Percentiles rank a stretch among this genome's conserved stretches.
Conservation (phyloP, 2,329 filamentous ascomycete species). For the Achaetomium macrosporum region DNA sequence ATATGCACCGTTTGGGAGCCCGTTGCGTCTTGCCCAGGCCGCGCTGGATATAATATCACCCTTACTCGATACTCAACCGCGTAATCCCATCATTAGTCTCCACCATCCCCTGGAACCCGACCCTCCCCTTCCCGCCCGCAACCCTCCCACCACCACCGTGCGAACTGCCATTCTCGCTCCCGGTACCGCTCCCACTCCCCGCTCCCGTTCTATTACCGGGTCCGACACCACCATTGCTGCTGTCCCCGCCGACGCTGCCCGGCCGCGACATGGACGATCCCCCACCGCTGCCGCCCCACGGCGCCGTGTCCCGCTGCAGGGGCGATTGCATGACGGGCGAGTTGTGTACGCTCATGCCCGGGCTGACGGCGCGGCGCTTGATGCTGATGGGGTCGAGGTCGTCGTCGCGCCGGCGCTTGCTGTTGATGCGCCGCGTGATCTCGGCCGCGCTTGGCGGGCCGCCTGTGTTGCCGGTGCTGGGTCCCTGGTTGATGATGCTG, state of each 20-base stretch:
- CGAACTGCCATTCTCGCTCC: constrained; percentile 35
- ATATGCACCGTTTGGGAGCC: too few relatives aligned
- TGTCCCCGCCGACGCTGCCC: constrained; percentile 53
- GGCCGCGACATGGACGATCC: constrained; percentile 50
- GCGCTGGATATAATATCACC: neutral
- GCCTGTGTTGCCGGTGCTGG: constrained; percentile 25
- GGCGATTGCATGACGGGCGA: constrained; percentile 84
- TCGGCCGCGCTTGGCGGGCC: constrained; percentile 60
- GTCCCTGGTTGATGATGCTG: constrained; percentile 15
- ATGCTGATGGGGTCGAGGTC: constrained; percentile 84
- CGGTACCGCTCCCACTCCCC: constrained; percentile 44
- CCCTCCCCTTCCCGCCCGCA: constrained; percentile 48
- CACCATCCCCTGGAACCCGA: constrained; percentile 87
- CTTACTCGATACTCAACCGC: constrained; percentile 90
- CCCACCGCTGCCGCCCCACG: constrained; percentile 62
- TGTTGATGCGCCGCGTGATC: constrained; percentile 70
- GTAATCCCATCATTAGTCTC: constrained; percentile 94
- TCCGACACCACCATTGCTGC: neutral
- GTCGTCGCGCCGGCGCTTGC: constrained; percentile 81
- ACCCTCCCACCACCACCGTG: constrained; percentile 31
- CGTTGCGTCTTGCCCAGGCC: too few relatives aligned
- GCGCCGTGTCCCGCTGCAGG: constrained; percentile 61
- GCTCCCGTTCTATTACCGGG: neutral
- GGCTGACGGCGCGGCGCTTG: constrained; percentile 86
- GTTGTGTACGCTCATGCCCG: constrained; percentile 85